Percentiles rank a stretch among this genome's conserved stretches.
Conservation (phyloP, 495 filamentous ascomycete species). For the Xylaria grammica region DNA sequence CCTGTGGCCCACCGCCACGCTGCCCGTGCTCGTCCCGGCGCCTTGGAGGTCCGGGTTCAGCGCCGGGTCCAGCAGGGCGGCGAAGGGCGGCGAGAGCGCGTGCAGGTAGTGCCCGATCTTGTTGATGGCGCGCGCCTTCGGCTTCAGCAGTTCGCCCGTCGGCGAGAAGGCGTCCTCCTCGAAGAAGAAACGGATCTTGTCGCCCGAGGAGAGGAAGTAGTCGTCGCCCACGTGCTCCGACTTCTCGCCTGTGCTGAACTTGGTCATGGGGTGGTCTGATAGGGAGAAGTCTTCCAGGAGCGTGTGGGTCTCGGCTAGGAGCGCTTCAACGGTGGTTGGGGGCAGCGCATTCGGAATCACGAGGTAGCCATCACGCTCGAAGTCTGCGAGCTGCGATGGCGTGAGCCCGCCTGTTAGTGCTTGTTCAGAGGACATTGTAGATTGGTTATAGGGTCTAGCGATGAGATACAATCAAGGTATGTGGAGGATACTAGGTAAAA, state of each 20-base stretch:
- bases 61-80: slow-evolving; percentile 56
- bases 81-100: slow-evolving; percentile 72
- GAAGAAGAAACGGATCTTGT: slow-evolving; percentile 97
- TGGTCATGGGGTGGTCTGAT: slow-evolving; percentile 84
- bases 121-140: slow-evolving; percentile 85
- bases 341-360: slow-evolving; percentile 81
- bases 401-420: slow-evolving; percentile 62
- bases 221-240: slow-evolving; percentile 84
- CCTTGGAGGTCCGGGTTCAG: slow-evolving; percentile 45
- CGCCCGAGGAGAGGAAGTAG: slow-evolving; percentile 87
- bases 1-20: slow-evolving; percentile 20
- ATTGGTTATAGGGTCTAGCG: too few relatives aligned
- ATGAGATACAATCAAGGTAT: too few relatives aligned
- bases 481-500: too few relatives aligned
- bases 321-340: slow-evolving; percentile 62
- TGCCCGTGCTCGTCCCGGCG: slow-evolving; percentile 22
- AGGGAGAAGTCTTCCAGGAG: slow-evolving; percentile 79
- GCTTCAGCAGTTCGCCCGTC: slow-evolving; percentile 65
- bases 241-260: slow-evolving; percentile 81
- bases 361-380: slow-evolving; percentile 85
- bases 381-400: slow-evolving; percentile 70
- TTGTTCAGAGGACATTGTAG: slow-evolving; percentile 25
- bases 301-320: slow-evolving; percentile 74
- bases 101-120: slow-evolving; percentile 97
- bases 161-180: slow-evolving; percentile 81